Evolutionary conservation across 225 moss, liverwort and hornwort genomes (phyloP).

Genomic region (Climacium dendroides): DNA sequence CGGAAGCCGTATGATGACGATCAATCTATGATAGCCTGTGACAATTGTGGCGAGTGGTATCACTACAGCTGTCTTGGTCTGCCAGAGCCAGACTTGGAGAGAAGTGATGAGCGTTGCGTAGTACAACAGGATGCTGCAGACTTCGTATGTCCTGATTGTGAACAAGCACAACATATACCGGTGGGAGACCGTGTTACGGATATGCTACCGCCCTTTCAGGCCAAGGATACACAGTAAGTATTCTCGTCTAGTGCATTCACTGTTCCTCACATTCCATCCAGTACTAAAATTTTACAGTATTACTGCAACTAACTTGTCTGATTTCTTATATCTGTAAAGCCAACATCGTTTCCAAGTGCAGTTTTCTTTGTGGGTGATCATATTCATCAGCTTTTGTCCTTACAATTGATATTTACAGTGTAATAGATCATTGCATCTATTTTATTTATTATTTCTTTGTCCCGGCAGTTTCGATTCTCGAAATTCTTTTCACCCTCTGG

Average conservation of each 20-base stretch:
- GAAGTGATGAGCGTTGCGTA: conserved; percentile 22
- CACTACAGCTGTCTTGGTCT: conserved; percentile 81
- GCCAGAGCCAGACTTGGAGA: conserved; percentile 55
- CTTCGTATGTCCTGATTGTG: conserved; percentile 72
- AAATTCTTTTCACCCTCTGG: not conserved
- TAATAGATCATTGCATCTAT: not conserved
- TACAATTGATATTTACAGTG: not conserved
- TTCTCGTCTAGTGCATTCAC: not conserved
- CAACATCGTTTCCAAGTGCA: not conserved
- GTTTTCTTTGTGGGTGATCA: not conserved
- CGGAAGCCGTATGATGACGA: conserved; percentile 79
- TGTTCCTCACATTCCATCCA: not conserved
- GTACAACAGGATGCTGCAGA: conserved; percentile 44
- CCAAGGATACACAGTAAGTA: conserved; percentile 27
- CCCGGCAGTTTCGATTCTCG: not conserved
- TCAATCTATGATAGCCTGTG: conserved; percentile 86
- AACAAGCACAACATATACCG: conserved; percentile 13
- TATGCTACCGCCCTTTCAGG: not conserved
- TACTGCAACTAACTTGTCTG: not conserved
- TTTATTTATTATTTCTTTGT: not conserved
- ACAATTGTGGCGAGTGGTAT: conserved; percentile 90
- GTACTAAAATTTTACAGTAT: not conserved
- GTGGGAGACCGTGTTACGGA: not conserved
- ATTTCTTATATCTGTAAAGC: not conserved
- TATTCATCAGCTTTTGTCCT: not conserved